Evolutionary conservation across 768 basidiomycete genomes (phyloP), one percentile per base, ranked within the genome.

Genomic region (Mycena vulgaris): DNA sequence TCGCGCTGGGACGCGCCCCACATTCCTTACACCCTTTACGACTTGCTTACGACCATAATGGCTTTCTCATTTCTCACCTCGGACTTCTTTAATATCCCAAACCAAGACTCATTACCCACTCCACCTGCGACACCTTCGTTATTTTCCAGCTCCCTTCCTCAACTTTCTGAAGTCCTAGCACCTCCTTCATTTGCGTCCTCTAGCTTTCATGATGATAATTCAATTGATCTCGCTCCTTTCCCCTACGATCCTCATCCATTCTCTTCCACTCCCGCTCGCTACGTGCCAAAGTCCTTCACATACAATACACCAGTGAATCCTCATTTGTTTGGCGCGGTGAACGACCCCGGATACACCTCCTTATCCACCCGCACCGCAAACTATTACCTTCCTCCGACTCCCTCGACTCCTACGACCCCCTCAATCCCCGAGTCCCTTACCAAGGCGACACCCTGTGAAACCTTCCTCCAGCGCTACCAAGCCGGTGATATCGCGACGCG

Each of bases 1-100:
- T 35, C 28, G 59, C 19, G 47, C 47, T 48, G n/a, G 60, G 60
- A 49, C 60, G 31, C 60, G 60, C n/a, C 30, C 60, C 33, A 35
- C 33, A 13, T 13, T 35, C 33, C 33, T 35, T 35, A 61, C 60
- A 6, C 16, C 3, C 23, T 19, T 33, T 31, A 60, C 58, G 42
- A 47, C n/a, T 48, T 5, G n/a, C 23, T 33, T 31, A 60, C 58
- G 42, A 47, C n/a, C 35, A n/a, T 49, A 25, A 61, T 37, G 45
- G 30, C 35, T 23, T 49, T 48, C 31, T n/a, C 8, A 2, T 61
- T 61, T 17, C 60, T 61, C 23, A 9, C 30, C 10, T 23, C 21
- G 1, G 60, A 61, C 60, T 49, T 61, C 31, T 61, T 61, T 25
- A 45, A 42, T 13, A 10, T 58, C 7, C 56, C 17, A 27, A 28